phyloP scores from a whole-genome alignment of 129 eudicot species.

The Flaveria linearis region DNA sequence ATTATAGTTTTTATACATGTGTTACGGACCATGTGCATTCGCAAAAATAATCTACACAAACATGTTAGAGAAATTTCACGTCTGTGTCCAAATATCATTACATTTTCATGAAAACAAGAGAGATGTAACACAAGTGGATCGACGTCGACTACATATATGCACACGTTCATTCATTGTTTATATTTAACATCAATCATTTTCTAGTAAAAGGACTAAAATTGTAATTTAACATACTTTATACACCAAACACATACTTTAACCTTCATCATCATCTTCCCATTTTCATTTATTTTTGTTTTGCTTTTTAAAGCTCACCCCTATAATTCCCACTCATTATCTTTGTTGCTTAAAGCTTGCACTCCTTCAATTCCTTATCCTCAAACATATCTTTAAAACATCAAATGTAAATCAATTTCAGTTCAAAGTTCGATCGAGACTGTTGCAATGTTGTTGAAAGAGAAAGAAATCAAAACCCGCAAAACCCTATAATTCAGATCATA shows the following conservation, averaged over 20 bases:
- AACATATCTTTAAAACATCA: slow-evolving; percentile 21
- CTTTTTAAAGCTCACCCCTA: slow-evolving; percentile 85
- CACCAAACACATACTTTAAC: slow-evolving; percentile 33
- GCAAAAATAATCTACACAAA: neutral
- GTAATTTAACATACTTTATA: slow-evolving; percentile 32
- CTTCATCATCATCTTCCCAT: slow-evolving; percentile 18
- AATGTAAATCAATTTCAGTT: slow-evolving; percentile 31
- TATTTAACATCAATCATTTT: slow-evolving; percentile 30
- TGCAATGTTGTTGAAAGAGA: slow-evolving; percentile 34
- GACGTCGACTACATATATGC: slow-evolving; percentile 32
- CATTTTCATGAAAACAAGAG: neutral
- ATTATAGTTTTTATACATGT: too few species aligned
- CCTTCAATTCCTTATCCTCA: slow-evolving; percentile 53
- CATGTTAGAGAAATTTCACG: too few species aligned
- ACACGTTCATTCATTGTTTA: neutral
- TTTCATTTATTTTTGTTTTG: slow-evolving; percentile 39
- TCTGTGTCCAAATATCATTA: too few species aligned
- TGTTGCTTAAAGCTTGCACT: slow-evolving; percentile 78
- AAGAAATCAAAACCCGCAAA: slow-evolving; percentile 33
- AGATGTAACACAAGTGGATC: slow-evolving; percentile 18
- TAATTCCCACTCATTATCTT: slow-evolving; percentile 98
- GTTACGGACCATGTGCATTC: neutral
- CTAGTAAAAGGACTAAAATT: slow-evolving; percentile 37
- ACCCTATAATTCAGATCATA: slow-evolving; percentile 28
- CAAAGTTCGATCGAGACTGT: slow-evolving; percentile 16